These are phyloP conservation scores for Venustampulla echinocandica DNA, from an alignment of 495 filamentous ascomycete species.

Conservation along the genomic window DNA sequence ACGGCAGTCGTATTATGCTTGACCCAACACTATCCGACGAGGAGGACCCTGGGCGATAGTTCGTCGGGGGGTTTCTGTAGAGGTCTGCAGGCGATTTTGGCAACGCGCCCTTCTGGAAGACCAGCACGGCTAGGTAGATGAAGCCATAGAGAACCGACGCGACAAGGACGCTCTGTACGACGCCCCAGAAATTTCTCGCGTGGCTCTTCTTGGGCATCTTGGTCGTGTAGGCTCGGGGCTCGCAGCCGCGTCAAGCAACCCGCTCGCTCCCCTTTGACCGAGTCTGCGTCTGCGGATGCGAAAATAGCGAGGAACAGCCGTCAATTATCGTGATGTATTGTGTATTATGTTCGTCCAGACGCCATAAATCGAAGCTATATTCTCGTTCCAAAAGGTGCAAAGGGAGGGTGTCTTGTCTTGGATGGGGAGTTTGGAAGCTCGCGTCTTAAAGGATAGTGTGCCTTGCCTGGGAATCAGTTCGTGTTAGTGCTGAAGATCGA, in stretches of 20 bases:
- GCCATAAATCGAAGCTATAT: slow-evolving; percentile 14
- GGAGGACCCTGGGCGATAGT: slow-evolving; percentile 17
- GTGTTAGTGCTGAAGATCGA: slow-evolving; percentile 6
- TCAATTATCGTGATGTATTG: not conserved
- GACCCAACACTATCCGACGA: slow-evolving; percentile 13
- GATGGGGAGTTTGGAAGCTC: not conserved
- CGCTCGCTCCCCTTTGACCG: not conserved
- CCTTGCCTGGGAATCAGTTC: slow-evolving; percentile 13
- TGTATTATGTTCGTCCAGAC: slow-evolving; percentile 17
- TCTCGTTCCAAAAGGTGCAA: not conserved
- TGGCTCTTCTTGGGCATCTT: slow-evolving; percentile 24
- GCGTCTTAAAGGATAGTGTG: slow-evolving; percentile 9
- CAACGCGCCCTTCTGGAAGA: slow-evolving; percentile 29
- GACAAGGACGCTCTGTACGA: slow-evolving; percentile 32
- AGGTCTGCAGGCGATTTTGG: slow-evolving; percentile 17
- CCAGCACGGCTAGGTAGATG: slow-evolving; percentile 24
- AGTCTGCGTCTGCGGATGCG: no score
- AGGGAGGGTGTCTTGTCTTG: not conserved
- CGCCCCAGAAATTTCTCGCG: slow-evolving; percentile 23
- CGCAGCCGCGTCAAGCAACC: not conserved
- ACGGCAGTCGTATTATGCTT: slow-evolving; percentile 5
- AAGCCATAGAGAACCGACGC: slow-evolving; percentile 26
- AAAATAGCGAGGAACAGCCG: no score
- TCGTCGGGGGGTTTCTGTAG: slow-evolving; percentile 18
- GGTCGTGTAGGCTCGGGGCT: slow-evolving; percentile 1